Base-by-base conservation (phyloP, 495 filamentous ascomycete genomes). In the Penicillium cosmopolitanum region DNA sequence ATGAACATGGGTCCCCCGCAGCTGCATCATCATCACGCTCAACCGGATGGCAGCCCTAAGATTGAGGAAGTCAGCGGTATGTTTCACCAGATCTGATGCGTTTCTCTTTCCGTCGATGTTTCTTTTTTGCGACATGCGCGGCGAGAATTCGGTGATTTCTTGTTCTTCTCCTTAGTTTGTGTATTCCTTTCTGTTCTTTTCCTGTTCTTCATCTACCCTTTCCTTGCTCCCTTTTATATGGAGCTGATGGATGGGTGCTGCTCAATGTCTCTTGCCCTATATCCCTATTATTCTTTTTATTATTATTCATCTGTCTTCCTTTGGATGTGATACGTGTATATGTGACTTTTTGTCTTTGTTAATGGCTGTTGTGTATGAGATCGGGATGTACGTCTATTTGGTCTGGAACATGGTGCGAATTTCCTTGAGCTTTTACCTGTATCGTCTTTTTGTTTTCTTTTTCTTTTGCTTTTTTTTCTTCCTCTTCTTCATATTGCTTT, bases 61-160 rank as follows among this genome's bases (percentile, higher is more conserved):
- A 83, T 85, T 70, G 92, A 95, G 65, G 92, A 96, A 82, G 91
- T 95, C 81, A 86, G 82, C 80, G 91, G 93, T 91, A 96, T 96
- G 93, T 94, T 91, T 80, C 84, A 90, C 82, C 87, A 90, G 74
- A 85, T 89, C 82, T 90, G 68, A 77, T 67, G 55, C 58, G 51
- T 59, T 64, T 48, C 56, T 38, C 38, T 56, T 33, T 25, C 51
- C 58, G 50, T 63, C 55, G 46, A 59, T 61, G 42, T 70, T 68
- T 56, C 57, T 57, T 59, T 57, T 36, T 61, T 60, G 48, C 47
- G 28, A 58, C 51, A 35, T 62, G 58, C 62, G 54, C 61, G 64
- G 61, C 56, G 61, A 53, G 51, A 40, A 51, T 42, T 43, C 38
- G 50, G 44, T 69, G 51, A 64, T 2, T 56, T 18, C 51, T 70